Base-by-base conservation (phyloP, 768 basidiomycete genomes). In the Mycena rebaudengoi region DNA sequence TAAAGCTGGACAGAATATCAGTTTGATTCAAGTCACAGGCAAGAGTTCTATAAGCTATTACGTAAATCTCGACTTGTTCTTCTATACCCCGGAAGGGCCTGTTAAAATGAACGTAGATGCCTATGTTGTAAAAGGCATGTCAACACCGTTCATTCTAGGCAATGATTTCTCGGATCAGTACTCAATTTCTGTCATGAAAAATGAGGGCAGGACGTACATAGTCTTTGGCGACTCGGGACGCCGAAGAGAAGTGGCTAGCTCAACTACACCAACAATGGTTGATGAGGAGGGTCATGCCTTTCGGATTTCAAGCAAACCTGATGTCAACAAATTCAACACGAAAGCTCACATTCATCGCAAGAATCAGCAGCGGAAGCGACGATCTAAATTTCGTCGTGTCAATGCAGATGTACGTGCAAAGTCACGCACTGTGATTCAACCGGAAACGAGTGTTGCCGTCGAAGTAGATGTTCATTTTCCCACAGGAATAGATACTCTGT, bases 141-240 rank as follows among this genome's bases (percentile, higher is more conserved):
- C 71, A 0, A 71, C 73, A 0, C 71, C 71, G 0, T 70, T 78
- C 25, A 74, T 78, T 44, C 53, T 78, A 7, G 77, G 77, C 6
- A 76, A 77, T 43, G 75, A 76, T 35, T 76, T 73, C 39, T 44
- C 75, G 5, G 76, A 76, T 62, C 73, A 76, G 33, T 79, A 78
- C 39, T 69, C 65, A 2, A 49, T 79, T 5, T 76, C 78, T 0
- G 40, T 78, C 1, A 41, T 74, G 3, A n/a, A 73, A 37, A 13
- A 67, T 14, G 60, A 65, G 26, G 49, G 55, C 3, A 41, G 60
- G 0, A 52, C 69, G 4, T 44, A 25, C 23, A 18, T 75, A 2
- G 6, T 14, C 0, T 74, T 75, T 39, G 71, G 68, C 21, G 48
- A 59, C 11, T 43, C 67, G 2, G 62, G 65, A 20, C 44, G 60